Evolutionary conservation across 768 basidiomycete genomes (phyloP), one percentile per base, ranked within the genome.

Genomic region (Amanita phalloides): DNA sequence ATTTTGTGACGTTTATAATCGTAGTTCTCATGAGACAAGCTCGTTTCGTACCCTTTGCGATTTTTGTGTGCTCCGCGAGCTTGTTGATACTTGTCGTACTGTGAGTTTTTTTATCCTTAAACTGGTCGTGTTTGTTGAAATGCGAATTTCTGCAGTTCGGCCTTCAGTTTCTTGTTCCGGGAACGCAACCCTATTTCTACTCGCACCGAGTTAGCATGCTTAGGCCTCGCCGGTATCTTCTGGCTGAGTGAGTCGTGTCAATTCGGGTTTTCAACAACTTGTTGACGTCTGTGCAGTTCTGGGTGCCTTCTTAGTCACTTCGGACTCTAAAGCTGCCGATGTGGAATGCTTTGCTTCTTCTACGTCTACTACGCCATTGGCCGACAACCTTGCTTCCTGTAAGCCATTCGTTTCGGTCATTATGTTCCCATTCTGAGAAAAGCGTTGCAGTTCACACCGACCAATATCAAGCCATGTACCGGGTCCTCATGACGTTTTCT

Each of bases 391-490:
- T 51, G 78, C 83, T 50, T 78, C 75, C 56, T 89, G 87, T 89
- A 60, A 68, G 86, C 73, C 36, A 28, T 36, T 36, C 26, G 30
- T 26, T 49, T 8, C 21, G 47, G 45, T 6, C 23, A 6, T 48
- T 20, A 30, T 45, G 38, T 14, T 39, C 36, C n/a, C 46, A 35
- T 41, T 41, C 50, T 54, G 45, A 53, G 53, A 46, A 35, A 39
- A 42, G 48, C 52, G 50, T 36, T 17, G 14, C 59, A 90, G 89
- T 90, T 68, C 81, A 86, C 51, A 90, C 87, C 21, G 84, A 88
- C 59, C 86, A 86, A 54, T 91, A 84, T 64, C 89, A 89, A 57
- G 87, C 88, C n/a, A 89, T 90, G 71, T 90, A 90, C 63, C 80
- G 82, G 26, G 88, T 90, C 17, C 71, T 91, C 54, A 86, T 82